Conservation (phyloP, 2,329 filamentous ascomycete species). For the Fusarium continuum region DNA sequence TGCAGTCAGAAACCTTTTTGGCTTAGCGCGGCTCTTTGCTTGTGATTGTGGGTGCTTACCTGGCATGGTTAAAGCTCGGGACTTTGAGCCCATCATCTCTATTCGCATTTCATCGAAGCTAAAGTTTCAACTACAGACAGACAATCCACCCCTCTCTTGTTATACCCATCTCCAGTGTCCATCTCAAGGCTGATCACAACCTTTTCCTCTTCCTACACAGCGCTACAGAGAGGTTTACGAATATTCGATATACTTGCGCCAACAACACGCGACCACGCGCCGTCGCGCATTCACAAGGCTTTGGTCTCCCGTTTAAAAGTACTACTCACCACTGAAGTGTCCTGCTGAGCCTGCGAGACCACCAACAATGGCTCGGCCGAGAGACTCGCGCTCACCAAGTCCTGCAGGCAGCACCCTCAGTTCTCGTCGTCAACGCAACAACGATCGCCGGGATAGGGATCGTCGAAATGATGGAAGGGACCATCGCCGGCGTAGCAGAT, state of each 20-base stretch:
- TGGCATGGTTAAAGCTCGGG: constrained; percentile 19
- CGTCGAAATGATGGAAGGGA: constrained; percentile 61
- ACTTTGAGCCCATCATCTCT: constrained; percentile 17
- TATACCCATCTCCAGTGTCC: constrained; percentile 2
- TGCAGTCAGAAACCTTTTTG: constrained; percentile 12
- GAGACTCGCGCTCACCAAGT: constrained; percentile 87
- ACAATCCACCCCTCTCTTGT: constrained; percentile 19
- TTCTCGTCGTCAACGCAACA: constrained; percentile 73
- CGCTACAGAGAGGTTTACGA: neutral
- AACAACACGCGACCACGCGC: constrained; percentile 23
- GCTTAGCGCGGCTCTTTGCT: constrained; percentile 31
- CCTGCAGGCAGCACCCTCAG: constrained; percentile 86
- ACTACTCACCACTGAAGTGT: constrained; percentile 52
- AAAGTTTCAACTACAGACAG: constrained; percentile 18
- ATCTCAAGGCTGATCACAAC: constrained; percentile 1
- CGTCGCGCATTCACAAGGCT: constrained; percentile 35
- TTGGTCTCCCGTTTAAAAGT: constrained; percentile 46
- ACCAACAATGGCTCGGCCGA: constrained; percentile 68
- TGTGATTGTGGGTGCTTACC: neutral
- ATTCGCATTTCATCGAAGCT: constrained; percentile 13
- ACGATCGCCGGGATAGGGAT: constrained; percentile 65
- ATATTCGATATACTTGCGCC: constrained; percentile 9
- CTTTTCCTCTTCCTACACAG: neutral
- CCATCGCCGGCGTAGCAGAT: constrained; percentile 65
- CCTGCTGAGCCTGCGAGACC: constrained; percentile 55